phyloP scores from a whole-genome alignment of 768 basidiomycete genomes.

The Hericium rajendrae region DNA sequence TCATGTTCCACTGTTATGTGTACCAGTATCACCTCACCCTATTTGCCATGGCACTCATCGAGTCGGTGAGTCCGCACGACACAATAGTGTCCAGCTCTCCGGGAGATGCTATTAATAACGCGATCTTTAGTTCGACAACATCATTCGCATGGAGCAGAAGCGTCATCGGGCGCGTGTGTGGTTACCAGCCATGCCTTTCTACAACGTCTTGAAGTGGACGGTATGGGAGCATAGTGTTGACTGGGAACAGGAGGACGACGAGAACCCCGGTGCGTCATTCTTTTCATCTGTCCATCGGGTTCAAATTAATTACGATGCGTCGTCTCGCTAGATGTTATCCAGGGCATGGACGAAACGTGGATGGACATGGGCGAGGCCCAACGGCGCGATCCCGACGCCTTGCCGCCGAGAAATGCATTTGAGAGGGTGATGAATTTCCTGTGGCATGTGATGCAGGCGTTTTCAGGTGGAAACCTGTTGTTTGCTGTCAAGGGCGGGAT shows the following conservation, averaged over 20 bases:
- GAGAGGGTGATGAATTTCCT: slow-evolving; percentile 40
- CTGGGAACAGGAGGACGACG: slow-evolving; percentile 46
- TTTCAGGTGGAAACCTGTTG: slow-evolving; percentile 50
- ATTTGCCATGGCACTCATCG: slow-evolving; percentile 25
- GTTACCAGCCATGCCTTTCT: slow-evolving; percentile 37
- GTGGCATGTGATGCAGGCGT: slow-evolving; percentile 28
- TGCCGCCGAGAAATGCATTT: slow-evolving; percentile 54
- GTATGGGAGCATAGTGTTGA: slow-evolving; percentile 37
- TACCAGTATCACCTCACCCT: slow-evolving; percentile 49
- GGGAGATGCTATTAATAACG: background rate
- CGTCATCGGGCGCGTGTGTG: slow-evolving; percentile 38
- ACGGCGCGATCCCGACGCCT: slow-evolving; percentile 62
- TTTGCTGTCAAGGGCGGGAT: slow-evolving; percentile 67
- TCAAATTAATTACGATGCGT: background rate
- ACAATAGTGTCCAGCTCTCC: background rate
- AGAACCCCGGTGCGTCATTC: slow-evolving; percentile 44
- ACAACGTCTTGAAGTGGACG: slow-evolving; percentile 31
- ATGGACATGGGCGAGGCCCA: slow-evolving; percentile 48
- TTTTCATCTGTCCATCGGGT: background rate
- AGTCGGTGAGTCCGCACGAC: slow-evolving; percentile 23
- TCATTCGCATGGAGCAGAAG: slow-evolving; percentile 44
- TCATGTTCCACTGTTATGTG: slow-evolving; percentile 65
- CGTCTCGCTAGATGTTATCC: slow-evolving; percentile 36
- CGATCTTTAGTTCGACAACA: slow-evolving; percentile 45
- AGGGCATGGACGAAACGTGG: slow-evolving; percentile 36